Evolutionary conservation across 371 early-diverging fungal genomes (phyloP), one percentile per base, ranked within the genome.

Genomic region (Mortierella sp.): DNA sequence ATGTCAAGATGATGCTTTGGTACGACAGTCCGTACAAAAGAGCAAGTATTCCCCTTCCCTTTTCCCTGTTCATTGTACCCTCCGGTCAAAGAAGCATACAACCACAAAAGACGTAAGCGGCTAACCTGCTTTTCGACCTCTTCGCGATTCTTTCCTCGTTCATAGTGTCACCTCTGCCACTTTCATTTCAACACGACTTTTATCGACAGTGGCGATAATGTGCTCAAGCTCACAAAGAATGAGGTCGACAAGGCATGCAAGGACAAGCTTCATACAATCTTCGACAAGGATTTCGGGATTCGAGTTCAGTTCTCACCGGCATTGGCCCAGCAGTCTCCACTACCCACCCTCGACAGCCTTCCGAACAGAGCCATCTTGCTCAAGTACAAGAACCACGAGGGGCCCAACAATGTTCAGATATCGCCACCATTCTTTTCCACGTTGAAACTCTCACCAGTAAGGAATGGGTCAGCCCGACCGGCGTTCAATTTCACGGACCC

Each of bases 171-270:
- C 43, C 52, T 86, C n/a, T 89, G 82, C 47, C 88, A 86, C 41
- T 85, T 90, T 74, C 89, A 88, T 88, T 71, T 92, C 50, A 90
- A 92, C 58, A 80, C 91, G 10, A 71, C 80, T 1, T 92, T 92
- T 64, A 71, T 90, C 29, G 73, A 72, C 24, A 65, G 72, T 14
- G 40, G 58, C 3, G 65, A 69, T 44, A 69, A 81, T 31, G 11
- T 44, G 0, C 16, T 81, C 29, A 37, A 52, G 6, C 26, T 88
- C n/a, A 67, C 34, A 14, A 87, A 88, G 61, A 43, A 37, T 24
- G 88, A 87, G 43, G 58, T 88, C 3, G 88, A 87, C 77, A 86
- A 86, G 31, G 81, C 85, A 0, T 79, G 85, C 78, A 87, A 87
- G 70, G 88, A 87, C 73, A 88, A 86, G 47, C 63, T 73, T 22